Conservation (phyloP, 441 rosid genomes). For the Populus hybrid region DNA sequence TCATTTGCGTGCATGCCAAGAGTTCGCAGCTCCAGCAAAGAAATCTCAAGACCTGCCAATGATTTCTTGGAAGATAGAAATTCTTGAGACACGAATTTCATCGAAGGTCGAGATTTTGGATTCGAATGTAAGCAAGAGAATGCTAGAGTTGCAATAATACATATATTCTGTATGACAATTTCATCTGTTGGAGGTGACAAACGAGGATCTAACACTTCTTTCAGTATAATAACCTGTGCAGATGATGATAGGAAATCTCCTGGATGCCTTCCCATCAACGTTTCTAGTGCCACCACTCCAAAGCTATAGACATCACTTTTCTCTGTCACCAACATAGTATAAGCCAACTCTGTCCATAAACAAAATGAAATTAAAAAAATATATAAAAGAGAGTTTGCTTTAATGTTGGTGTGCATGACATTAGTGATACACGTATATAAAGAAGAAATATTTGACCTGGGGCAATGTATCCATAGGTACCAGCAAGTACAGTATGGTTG, state of each 20-base stretch:
- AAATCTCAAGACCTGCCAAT: not conserved
- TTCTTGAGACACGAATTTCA: not conserved
- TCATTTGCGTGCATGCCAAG: not conserved
- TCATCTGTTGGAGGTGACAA: not conserved
- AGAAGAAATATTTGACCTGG: slow-evolving; percentile 18
- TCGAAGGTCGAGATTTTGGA: slow-evolving; percentile 10
- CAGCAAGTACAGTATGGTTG: slow-evolving; percentile 12
- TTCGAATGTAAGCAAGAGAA: slow-evolving; percentile 6
- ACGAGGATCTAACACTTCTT: slow-evolving; percentile 8
- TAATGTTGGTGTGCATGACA: too few relatives aligned
- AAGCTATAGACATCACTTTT: slow-evolving; percentile 26
- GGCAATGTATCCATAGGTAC: slow-evolving; percentile 29
- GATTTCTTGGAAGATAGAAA: not conserved
- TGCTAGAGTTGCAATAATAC: not conserved
- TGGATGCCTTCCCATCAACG: slow-evolving; percentile 29
- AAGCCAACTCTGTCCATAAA: not conserved
- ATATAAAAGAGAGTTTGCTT: too few relatives aligned
- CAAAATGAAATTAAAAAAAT: not conserved
- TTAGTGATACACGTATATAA: too few relatives aligned
- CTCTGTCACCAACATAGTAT: slow-evolving; percentile 15
- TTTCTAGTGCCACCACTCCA: slow-evolving; percentile 25
- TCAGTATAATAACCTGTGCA: slow-evolving; percentile 1
- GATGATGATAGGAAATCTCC: slow-evolving; percentile 13
- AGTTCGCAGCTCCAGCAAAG: slow-evolving; percentile 3
- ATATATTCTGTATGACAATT: not conserved